phyloP scores from a whole-genome alignment of 139 green algal genomes.

The Picochlorum sp. region DNA sequence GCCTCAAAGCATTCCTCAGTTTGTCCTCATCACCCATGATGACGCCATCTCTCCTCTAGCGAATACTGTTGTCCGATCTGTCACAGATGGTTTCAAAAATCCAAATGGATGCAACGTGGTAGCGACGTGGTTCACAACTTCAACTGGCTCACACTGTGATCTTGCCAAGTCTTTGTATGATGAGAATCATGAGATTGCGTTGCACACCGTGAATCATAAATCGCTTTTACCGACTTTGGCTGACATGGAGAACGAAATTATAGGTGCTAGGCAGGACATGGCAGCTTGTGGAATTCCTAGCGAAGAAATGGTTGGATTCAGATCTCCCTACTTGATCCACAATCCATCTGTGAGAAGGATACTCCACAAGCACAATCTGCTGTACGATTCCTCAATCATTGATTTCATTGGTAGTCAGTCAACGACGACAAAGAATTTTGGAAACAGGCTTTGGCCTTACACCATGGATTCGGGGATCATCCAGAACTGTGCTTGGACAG shows the following conservation, averaged over 20 bases:
- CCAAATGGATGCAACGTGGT: slow-evolving; percentile 24
- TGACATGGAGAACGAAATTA: slow-evolving; percentile 13
- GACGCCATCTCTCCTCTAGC: slow-evolving; percentile 9
- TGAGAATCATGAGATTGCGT: slow-evolving; percentile 26
- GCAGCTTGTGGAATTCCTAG: slow-evolving; percentile 12
- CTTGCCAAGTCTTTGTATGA: slow-evolving; percentile 17
- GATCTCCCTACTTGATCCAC: slow-evolving; percentile 19
- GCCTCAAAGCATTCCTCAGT: slow-evolving; percentile 14
- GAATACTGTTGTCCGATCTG: slow-evolving; percentile 14
- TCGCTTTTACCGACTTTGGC: neutral
- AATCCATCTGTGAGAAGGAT: slow-evolving; percentile 10
- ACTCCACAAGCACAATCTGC: slow-evolving; percentile 7
- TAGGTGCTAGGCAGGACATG: slow-evolving; percentile 5
- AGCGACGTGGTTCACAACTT: slow-evolving; percentile 26
- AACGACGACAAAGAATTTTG: slow-evolving; percentile 1
- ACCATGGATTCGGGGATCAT: slow-evolving; percentile 8
- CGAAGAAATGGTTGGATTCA: slow-evolving; percentile 16
- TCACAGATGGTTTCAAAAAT: slow-evolving; percentile 27
- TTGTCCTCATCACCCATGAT: slow-evolving; percentile 29
- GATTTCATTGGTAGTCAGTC: slow-evolving; percentile 10
- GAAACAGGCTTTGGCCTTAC: slow-evolving; percentile 9
- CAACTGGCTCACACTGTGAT: slow-evolving; percentile 17
- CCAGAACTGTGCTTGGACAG: slow-evolving; percentile 19
- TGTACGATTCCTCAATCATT: slow-evolving; percentile 25
- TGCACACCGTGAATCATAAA: slow-evolving; percentile 19